Percentiles rank a stretch among this genome's conserved stretches.
Evolutionary conservation across 2,329 filamentous ascomycete species (phyloP).

Genomic region (Whalleya microplaca): DNA sequence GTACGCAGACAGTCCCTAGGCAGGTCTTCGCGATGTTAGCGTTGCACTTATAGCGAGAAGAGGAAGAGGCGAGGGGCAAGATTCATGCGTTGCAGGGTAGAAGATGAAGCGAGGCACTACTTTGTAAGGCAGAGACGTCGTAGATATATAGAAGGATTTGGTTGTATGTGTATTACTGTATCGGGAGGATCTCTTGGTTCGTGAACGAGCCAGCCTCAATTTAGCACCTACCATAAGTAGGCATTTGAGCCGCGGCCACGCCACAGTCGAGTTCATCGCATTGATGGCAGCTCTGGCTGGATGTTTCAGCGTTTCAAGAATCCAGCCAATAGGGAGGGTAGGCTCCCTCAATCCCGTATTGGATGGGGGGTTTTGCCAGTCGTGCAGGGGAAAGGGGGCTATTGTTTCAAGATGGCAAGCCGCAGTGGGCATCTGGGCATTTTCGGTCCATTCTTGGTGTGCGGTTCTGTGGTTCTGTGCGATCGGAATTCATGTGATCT

Average conservation of each 20-base stretch:
- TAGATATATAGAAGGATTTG: no score
- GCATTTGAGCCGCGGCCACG: conserved; percentile 1
- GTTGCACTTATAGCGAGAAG: neutral
- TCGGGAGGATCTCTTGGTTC: neutral
- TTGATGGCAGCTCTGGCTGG: conserved; percentile 2
- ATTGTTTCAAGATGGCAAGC: conserved; percentile 18
- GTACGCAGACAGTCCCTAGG: no score
- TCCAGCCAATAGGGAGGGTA: conserved; percentile 9
- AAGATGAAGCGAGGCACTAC: neutral
- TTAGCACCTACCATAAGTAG: conserved; percentile 19
- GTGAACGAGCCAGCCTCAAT: neutral
- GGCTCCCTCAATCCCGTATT: conserved; percentile 17
- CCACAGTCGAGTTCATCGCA: neutral
- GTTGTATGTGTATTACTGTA: no score
- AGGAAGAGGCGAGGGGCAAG: conserved; percentile 10
- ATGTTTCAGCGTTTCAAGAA: conserved; percentile 27
- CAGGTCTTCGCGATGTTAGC: neutral
- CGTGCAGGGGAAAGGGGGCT: conserved; percentile 17
- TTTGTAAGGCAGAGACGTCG: no score
- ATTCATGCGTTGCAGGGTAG: neutral
- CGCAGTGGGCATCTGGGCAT: neutral
- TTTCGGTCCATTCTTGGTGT: conserved; percentile 6
- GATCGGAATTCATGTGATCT: conserved; percentile 10
- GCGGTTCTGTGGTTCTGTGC: conserved; percentile 10
- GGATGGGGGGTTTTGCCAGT: conserved; percentile 13